Percentiles rank a stretch among this genome's conserved stretches.
Conservation (phyloP, 2,329 filamentous ascomycete genomes). For the Cadophora sp. region DNA sequence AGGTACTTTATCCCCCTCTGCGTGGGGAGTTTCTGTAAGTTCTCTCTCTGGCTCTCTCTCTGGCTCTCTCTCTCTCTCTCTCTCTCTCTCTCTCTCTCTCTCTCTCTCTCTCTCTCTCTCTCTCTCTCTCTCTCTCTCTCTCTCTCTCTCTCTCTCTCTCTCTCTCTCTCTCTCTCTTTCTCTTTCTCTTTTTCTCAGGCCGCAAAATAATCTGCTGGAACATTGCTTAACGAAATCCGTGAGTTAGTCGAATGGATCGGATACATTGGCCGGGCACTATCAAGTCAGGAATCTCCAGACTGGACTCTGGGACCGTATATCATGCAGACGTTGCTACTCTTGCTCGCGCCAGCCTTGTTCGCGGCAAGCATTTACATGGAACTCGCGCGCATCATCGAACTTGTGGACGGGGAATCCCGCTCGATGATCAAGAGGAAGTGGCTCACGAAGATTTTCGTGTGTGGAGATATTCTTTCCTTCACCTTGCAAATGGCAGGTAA, state of each 20-base stretch:
- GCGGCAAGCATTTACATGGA: conserved; percentile 51
- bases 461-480: conserved; percentile 53
- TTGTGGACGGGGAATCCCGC: conserved; percentile 46
- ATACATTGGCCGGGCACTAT: conserved; percentile 43
- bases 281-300: conserved; percentile 35
- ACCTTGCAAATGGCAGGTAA: conserved; percentile 45
- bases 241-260: conserved; percentile 50
- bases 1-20: conserved; percentile 43
- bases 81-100: no score
- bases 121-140: not conserved
- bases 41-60: not conserved
- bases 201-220: no score
- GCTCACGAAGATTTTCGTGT: conserved; percentile 53
- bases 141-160: no score
- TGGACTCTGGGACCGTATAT: conserved; percentile 44
- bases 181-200: no score
- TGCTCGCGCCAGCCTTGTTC: conserved; percentile 50
- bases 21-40: conserved; percentile 43
- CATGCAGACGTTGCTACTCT: conserved; percentile 46
- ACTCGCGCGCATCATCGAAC: conserved; percentile 48
- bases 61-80: no score
- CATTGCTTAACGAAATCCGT: no score
- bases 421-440: conserved; percentile 45
- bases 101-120: no score
- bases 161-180: no score